Base-by-base conservation (phyloP, 2,329 filamentous ascomycete species). In the Ceratocystis cacaofunesta region DNA sequence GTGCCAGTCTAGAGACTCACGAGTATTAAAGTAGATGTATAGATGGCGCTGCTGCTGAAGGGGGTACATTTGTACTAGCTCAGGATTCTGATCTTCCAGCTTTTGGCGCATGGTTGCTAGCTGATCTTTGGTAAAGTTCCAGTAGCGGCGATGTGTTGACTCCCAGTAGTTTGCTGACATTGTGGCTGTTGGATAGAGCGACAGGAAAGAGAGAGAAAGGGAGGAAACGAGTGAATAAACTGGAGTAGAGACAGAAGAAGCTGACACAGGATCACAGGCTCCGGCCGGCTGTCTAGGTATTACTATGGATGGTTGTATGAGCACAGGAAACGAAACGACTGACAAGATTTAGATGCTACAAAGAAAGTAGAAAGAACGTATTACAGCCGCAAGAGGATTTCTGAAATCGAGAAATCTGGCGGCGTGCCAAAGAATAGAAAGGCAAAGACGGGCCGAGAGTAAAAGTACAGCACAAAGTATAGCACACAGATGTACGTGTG, bases 131-230 rank as follows among this genome's bases (percentile, higher is more conserved):
- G 89, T 87, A 75, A 95, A 96, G 66, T 90, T 88, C 94, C 94
- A 99, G 78, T 89, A 84, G 70, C 85, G 87, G 70, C 87, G 84
- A 77, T 99, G 94, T 30, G 90, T 94, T 65, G 94, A 97, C 69
- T 90, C 88, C 92, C 92, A 99, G 78, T 92, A 99, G 76, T 92
- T 96, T 73, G 92, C 89, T 43, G 92, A 90, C 92, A 96, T 96
- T 64, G 67, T 61, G 63, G 19, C 28, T 30, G 17, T 17, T 5
- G 12, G 7, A 19, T n/a, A 5, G 41, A 15, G 2, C 2, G 57
- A 28, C 19, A 17, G 19, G 41, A 44, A 10, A 46, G 15, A 10
- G 12, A 6, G 12, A 5, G 1, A 12, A n/a, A 46, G 19, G 12
- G 8, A 48, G 2, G 30, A 30, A 17, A 28, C 22, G 19, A 55